phyloP scores from a whole-genome alignment of 2,329 filamentous ascomycete species.

The Xylariales sp. region DNA sequence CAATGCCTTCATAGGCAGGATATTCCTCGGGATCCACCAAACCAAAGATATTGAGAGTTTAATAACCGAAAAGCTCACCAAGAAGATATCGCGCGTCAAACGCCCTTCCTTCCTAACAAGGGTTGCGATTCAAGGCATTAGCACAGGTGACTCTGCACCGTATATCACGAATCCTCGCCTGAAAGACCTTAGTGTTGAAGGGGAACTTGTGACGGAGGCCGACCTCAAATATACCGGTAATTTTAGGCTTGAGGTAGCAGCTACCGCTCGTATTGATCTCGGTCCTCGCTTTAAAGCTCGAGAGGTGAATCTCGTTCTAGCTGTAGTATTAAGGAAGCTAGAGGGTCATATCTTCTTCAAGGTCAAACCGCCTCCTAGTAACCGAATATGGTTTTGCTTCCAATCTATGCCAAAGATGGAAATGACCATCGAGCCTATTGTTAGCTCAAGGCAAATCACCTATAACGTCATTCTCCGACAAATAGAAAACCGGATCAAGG shows the following conservation, averaged over 20 bases:
- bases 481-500: slow-evolving; percentile 94
- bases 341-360: slow-evolving; percentile 87
- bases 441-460: slow-evolving; percentile 94
- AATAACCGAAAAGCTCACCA: slow-evolving; percentile 87
- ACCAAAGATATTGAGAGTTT: slow-evolving; percentile 83
- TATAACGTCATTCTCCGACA: slow-evolving; percentile 91
- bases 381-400: slow-evolving; percentile 95
- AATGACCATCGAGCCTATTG: slow-evolving; percentile 93
- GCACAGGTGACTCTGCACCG: slow-evolving; percentile 87
- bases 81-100: slow-evolving; percentile 94
- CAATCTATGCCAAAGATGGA: slow-evolving; percentile 94
- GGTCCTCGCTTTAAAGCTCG: slow-evolving; percentile 88
- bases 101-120: slow-evolving; percentile 90
- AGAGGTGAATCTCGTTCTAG: slow-evolving; percentile 89
- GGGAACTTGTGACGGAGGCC: slow-evolving; percentile 86
- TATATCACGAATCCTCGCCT: slow-evolving; percentile 89
- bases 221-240: slow-evolving; percentile 91
- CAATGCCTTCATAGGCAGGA: slow-evolving; percentile 87
- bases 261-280: slow-evolving; percentile 92
- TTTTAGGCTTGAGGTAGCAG: slow-evolving; percentile 88
- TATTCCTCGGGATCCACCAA: slow-evolving; percentile 90
- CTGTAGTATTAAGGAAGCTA: slow-evolving; percentile 84
- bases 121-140: slow-evolving; percentile 83
- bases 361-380: slow-evolving; percentile 94
- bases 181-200: slow-evolving; percentile 90